Evolutionary conservation across 495 filamentous ascomycete species (phyloP), one percentile per base, ranked within the genome.

Genomic region (Venustampulla echinocandica): DNA sequence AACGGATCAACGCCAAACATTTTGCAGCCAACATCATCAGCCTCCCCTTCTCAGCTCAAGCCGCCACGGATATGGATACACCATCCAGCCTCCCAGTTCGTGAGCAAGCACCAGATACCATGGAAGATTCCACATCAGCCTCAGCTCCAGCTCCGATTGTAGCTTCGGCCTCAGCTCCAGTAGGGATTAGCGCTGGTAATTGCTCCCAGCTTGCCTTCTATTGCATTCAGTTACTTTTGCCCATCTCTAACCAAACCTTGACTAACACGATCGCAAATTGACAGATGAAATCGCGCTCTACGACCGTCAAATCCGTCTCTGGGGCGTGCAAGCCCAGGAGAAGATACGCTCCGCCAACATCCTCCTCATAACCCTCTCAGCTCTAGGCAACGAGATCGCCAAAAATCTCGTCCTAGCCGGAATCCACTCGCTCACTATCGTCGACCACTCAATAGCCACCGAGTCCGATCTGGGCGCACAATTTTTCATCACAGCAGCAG

Each of bases 391-490:
- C 61, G 92, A 98, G 61, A 81, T 96, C 32, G 90, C 92, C 34
- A 98, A 98, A 64, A 97, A 96, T 58, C 77, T 98, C n/a, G 92
- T 95, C 33, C 70, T 98, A 6, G 90, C 93, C 19, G 92, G 92
- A 14, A 89, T 98, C 51, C 86, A 86, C 38, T 90, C 88, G 7
- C 68, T 98, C 24, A 96, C 93, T 5, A 80, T 98, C 46, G 69
- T 92, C 46, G 93, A 97, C 64, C 77, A 87, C 61, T 81, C 82
- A 46, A 40, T 67, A 3, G 84, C 95, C 49, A 82, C 75, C 9
- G 82, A 86, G 54, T 75, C 85, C 40, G 92, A 98, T 64, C 69
- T 97, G 1, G 82, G 87, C 23, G 77, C 87, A 10, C 86, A 95
- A 59, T 97, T 96, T 68, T 90, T 96, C 64, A 60, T 97, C 39